Percentiles rank a stretch among this genome's conserved stretches.
Conservation (phyloP, 331 rosid genomes). For the Cucumis variabilis region DNA sequence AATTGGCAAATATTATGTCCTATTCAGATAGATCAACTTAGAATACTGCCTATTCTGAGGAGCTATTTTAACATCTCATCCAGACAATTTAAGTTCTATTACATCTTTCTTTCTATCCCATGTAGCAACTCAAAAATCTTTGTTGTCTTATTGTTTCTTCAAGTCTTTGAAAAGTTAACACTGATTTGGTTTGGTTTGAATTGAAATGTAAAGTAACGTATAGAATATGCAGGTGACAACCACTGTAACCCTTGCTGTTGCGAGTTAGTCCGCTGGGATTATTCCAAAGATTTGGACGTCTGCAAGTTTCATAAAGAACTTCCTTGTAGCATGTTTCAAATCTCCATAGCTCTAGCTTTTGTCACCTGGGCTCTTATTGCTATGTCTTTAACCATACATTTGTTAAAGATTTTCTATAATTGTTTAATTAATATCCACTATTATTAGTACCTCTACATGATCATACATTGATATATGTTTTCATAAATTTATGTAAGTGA, state of each 20-base stretch:
- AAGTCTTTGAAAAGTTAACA: neutral
- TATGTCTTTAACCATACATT: no score
- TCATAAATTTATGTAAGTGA: no score
- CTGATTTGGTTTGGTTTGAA: neutral
- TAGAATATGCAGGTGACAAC: slow-evolving; percentile 80
- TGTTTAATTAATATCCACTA: no score
- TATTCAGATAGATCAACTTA: neutral
- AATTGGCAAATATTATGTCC: no score
- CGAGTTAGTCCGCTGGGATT: slow-evolving; percentile 88
- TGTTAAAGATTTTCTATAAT: no score
- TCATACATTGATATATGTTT: no score
- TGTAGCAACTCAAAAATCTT: neutral
- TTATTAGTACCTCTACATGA: no score
- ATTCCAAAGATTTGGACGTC: slow-evolving; percentile 53
- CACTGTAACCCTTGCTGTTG: slow-evolving; percentile 85
- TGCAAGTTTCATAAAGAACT: slow-evolving; percentile 44
- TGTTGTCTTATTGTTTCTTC: neutral
- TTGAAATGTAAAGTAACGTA: neutral
- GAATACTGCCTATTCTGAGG: neutral
- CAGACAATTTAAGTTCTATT: neutral
- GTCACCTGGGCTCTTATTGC: slow-evolving; percentile 83
- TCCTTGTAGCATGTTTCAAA: slow-evolving; percentile 68
- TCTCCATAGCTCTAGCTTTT: slow-evolving; percentile 80
- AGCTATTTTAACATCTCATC: neutral
- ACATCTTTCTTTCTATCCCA: neutral